A percentile compares a stretch with the other conserved stretches of the same genome.
Conservation (phyloP, 805 yeast genomes). For the Pichia sporocuriosa region DNA sequence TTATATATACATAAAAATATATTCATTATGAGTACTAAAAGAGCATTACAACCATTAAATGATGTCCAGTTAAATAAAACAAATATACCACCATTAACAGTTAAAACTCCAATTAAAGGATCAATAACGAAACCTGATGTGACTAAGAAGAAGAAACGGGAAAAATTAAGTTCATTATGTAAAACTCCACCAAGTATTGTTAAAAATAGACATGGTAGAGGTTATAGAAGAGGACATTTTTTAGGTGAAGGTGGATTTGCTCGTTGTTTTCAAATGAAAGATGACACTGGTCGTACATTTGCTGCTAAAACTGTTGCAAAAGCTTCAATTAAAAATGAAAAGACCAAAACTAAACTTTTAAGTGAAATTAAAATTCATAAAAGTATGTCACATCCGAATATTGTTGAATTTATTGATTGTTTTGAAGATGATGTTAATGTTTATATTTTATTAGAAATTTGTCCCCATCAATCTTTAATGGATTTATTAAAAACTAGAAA, state of each 20-base stretch:
- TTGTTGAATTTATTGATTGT: constrained; percentile 91
- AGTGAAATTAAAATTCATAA: constrained; percentile 95
- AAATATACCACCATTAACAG: constrained; percentile 22
- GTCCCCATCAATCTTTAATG: constrained; percentile 92
- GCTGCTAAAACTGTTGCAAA: constrained; percentile 99
- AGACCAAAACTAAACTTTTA: constrained; percentile 77
- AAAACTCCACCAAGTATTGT: constrained; percentile 95
- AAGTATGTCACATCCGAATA: constrained; percentile 78
- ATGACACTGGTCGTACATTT: constrained; percentile 74
- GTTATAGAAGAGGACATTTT: constrained; percentile 83
- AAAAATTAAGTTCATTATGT: constrained; percentile 83
- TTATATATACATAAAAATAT: too few species aligned
- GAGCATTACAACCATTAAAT: constrained; percentile 49
- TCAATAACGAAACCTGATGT: constrained; percentile 28
- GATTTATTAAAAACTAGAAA: constrained; percentile 83
- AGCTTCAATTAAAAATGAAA: constrained; percentile 83
- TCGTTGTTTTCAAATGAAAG: constrained; percentile 94
- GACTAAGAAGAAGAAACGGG: constrained; percentile 63
- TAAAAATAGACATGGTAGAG: constrained; percentile 78
- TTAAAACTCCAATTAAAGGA: constrained; percentile 36
- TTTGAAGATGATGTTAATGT: constrained; percentile 95
- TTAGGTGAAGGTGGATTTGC: constrained; percentile 99
- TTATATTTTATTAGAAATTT: constrained; percentile 86
- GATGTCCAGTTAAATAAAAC: constrained; percentile 46
- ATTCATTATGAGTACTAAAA: constrained; percentile 24